These are phyloP conservation scores for Alternaria longipes DNA, from an alignment of 2,329 filamentous ascomycete genomes.

Conservation along the genomic window DNA sequence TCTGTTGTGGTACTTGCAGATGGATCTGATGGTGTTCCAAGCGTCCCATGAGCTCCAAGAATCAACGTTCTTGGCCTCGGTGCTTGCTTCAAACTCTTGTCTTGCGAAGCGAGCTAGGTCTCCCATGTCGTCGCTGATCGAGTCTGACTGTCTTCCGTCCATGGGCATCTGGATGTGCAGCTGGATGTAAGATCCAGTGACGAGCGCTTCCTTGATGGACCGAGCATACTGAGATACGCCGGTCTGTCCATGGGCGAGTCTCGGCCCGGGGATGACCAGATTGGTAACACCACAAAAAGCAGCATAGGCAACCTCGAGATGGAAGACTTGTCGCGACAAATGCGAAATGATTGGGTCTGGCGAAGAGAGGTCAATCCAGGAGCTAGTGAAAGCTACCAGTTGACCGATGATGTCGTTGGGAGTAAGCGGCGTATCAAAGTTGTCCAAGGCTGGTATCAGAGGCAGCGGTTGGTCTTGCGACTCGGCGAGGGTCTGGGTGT, in stretches of 20 bases:
- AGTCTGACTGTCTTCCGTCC: conserved; percentile 74
- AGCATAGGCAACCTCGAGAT: conserved; percentile 91
- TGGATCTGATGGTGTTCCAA: conserved; percentile 86
- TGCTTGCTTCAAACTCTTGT: conserved; percentile 48
- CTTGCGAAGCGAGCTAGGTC: conserved; percentile 62
- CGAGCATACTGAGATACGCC: conserved; percentile 79
- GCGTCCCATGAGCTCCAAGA: conserved; percentile 88
- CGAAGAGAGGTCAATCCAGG: conserved; percentile 92
- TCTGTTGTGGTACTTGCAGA: conserved; percentile 84
- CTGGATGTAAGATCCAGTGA: conserved; percentile 77
- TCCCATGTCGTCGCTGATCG: conserved; percentile 62
- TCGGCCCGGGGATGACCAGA: conserved; percentile 82
- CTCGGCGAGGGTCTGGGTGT: conserved; percentile 60
- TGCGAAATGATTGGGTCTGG: conserved; percentile 82
- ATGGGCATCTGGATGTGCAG: conserved; percentile 85
- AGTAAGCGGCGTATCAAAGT: conserved; percentile 78
- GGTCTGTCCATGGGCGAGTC: conserved; percentile 66
- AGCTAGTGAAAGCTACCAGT: conserved; percentile 80
- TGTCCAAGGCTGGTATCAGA: conserved; percentile 71
- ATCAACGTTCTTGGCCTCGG: conserved; percentile 62
- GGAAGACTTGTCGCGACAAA: conserved; percentile 88
- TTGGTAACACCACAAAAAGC: conserved; percentile 92
- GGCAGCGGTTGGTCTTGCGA: conserved; percentile 55
- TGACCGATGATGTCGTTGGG: conserved; percentile 75
- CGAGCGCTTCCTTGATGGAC: conserved; percentile 81